Base-by-base conservation (phyloP, 169 alveolate genomes). In the Toxoplasma gondii region DNA sequence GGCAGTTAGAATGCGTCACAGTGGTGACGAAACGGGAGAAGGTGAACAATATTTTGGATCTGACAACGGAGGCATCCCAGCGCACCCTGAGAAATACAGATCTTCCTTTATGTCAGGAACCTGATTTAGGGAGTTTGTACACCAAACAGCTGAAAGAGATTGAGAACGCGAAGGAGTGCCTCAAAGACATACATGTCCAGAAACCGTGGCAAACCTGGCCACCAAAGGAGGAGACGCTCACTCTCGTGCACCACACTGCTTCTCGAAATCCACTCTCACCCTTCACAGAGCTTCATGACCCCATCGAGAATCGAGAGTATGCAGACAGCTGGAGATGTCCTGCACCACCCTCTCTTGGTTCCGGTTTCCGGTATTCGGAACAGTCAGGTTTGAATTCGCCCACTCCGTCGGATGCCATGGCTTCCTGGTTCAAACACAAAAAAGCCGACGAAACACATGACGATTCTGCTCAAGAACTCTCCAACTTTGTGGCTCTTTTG, bases 391-490 rank as follows among this genome's bases (percentile, higher is more conserved):
- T 82, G 69, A 43, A 82, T 41, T 24, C 64, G 41, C 31, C 41
- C 53, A 31, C 31, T 38, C 38, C 64, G 5, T 0, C 43, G 27
- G 27, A 41, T 43, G 69, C 41, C 36, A 31, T 43, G 43, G 34
- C 67, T 17, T 7, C 67, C 41, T 82, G 90, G 90, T 82, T 82
- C 90, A 82, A 17, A 36, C 53, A 82, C 41, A 82, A 82, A 41
- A 82, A 44, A 82, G 58, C 90, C 34, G 67, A 74, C 84, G 84
- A 22, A 31, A 74, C 44, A n/a, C 2, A 74, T 31, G 84, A 74
- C 39, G 22, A 1, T 44, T 17, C 24, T 16, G 45, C 84, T 12
- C 9, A 74, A n/a, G 84, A n/a, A n/a, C 49, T n/a, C 53, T 67
- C 90, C 29, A 38, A 24, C 38, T 82, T 82, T 17, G n/a, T 82